Evolutionary conservation across 306 rosid species (phyloP).

Genomic region (Rosa persica): DNA sequence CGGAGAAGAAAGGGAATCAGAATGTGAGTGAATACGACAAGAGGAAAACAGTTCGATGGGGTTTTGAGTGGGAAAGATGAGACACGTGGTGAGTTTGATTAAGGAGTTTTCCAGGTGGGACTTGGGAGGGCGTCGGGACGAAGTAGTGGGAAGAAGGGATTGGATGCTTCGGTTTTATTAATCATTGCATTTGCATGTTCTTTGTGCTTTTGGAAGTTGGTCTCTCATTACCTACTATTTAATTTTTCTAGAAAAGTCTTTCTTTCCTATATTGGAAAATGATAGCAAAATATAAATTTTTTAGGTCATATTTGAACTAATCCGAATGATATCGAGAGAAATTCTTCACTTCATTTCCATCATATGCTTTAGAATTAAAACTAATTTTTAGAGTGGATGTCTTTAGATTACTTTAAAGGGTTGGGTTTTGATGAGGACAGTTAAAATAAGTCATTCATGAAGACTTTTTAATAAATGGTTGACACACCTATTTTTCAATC

Average conservation of each 20-base stretch:
- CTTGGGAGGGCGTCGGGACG: constrained; percentile 10
- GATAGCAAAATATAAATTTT: neutral
- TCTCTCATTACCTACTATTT: neutral
- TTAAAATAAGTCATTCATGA: too few species aligned
- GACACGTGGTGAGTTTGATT: neutral
- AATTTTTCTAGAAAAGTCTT: neutral
- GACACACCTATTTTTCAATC: too few species aligned
- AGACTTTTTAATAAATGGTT: too few species aligned
- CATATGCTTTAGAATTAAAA: too few species aligned
- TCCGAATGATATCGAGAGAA: too few species aligned
- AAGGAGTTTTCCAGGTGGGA: constrained; percentile 12
- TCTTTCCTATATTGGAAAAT: neutral
- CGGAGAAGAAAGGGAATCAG: neutral
- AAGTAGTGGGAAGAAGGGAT: neutral
- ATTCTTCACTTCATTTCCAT: too few species aligned
- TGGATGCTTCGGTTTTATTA: constrained; percentile 3
- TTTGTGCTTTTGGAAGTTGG: neutral
- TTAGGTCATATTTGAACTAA: too few species aligned
- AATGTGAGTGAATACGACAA: neutral
- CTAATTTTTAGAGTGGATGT: too few species aligned
- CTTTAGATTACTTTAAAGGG: too few species aligned
- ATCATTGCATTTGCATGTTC: neutral
- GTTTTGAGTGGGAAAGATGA: neutral
- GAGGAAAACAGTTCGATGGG: constrained; percentile 5
- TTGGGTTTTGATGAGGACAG: too few species aligned